These are phyloP conservation scores for Smallanthus sonchifolius DNA, from an alignment of 129 eudicot species.

Conservation along the genomic window DNA sequence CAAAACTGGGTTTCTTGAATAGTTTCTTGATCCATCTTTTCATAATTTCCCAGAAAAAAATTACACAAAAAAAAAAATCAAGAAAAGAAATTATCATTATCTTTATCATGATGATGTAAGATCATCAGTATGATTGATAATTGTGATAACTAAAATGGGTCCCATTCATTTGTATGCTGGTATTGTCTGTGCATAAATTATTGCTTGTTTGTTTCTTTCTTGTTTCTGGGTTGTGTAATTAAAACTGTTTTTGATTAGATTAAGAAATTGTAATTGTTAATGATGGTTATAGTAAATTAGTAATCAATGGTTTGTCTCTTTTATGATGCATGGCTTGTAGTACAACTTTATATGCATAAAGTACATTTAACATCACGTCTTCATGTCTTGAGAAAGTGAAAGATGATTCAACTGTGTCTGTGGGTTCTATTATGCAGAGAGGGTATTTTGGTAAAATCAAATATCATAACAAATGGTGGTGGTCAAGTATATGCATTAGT, in stretches of 20 bases:
- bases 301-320: constrained; percentile 5
- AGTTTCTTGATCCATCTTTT: constrained; percentile 16
- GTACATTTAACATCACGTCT: constrained; percentile 3
- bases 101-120: constrained; percentile 37
- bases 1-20: constrained; percentile 79
- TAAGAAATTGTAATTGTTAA: constrained; percentile 22
- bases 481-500: constrained; percentile 16
- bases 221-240: constrained; percentile 20
- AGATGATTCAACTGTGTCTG: constrained; percentile 7
- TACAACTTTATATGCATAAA: constrained; percentile 21
- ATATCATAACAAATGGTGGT: constrained; percentile 7
- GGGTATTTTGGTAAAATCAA: constrained; percentile 5
- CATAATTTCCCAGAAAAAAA: constrained; percentile 18
- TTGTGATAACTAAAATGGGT: constrained; percentile 39
- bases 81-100: constrained; percentile 16
- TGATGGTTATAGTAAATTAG: background rate
- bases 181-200: constrained; percentile 30
- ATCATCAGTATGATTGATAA: constrained; percentile 39
- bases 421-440: background rate
- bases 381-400: constrained; percentile 7
- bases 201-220: constrained; percentile 22
- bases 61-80: background rate
- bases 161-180: constrained; percentile 32
- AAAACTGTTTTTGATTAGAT: constrained; percentile 15
- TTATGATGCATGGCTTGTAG: constrained; percentile 21